Conservation (phyloP, 164 flowering plant genomes). For the Umbilicus rupestris region DNA sequence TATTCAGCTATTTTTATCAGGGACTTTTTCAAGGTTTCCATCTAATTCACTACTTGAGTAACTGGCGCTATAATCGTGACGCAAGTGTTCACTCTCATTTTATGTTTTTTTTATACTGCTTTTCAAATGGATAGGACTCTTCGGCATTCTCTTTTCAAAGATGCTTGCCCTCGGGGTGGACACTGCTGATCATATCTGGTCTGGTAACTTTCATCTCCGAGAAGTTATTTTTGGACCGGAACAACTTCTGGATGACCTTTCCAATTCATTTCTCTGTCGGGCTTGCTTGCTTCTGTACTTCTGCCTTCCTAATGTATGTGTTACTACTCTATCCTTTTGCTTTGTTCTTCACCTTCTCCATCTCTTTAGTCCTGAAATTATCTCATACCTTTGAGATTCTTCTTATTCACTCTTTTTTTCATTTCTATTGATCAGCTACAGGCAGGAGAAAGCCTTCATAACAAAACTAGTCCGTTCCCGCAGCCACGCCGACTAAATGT, state of each 20-base stretch:
- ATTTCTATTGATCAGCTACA: constrained; percentile 32
- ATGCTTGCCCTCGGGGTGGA: constrained; percentile 81
- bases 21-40: constrained; percentile 59
- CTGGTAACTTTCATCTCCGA: constrained; percentile 50
- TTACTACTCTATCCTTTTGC: not conserved
- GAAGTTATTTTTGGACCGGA: constrained; percentile 49
- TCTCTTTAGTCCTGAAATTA: not conserved
- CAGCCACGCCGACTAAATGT: constrained; percentile 44
- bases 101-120: not conserved
- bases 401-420: not conserved
- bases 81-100: not conserved
- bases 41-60: not conserved
- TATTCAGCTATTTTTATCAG: constrained; percentile 78
- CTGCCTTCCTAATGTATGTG: constrained; percentile 62
- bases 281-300: constrained; percentile 47
- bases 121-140: constrained; percentile 35
- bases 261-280: constrained; percentile 59
- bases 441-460: constrained; percentile 55
- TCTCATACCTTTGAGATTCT: not conserved
- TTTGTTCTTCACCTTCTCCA: not conserved
- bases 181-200: constrained; percentile 48
- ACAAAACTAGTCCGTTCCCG: constrained; percentile 52
- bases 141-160: constrained; percentile 48
- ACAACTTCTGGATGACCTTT: constrained; percentile 67
- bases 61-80: not conserved